phyloP scores from a whole-genome alignment of 192 early-diverging fungal genomes.

The Helicostylum pulchrum region DNA sequence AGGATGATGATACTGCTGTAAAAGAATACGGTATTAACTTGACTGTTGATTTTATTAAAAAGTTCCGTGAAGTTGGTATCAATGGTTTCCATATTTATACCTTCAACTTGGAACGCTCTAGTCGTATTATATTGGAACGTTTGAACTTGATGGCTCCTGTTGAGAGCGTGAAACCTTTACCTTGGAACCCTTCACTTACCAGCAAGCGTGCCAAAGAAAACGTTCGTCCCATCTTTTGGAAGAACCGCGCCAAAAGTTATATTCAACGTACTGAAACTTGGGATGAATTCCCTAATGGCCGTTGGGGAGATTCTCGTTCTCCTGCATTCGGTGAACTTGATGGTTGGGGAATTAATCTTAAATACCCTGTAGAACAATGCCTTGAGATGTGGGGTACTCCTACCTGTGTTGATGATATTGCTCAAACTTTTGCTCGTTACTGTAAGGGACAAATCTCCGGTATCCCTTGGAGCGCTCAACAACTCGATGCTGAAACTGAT shows the following conservation, averaged over 20 bases:
- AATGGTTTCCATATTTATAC: slow-evolving; percentile 92
- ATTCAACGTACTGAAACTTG: slow-evolving; percentile 79
- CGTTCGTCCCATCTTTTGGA: slow-evolving; percentile 99
- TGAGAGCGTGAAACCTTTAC: slow-evolving; percentile 66
- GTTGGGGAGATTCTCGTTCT: slow-evolving; percentile 96
- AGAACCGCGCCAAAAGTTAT: slow-evolving; percentile 91
- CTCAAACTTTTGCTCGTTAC: slow-evolving; percentile 75
- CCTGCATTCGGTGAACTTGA: slow-evolving; percentile 68
- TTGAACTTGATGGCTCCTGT: slow-evolving; percentile 64
- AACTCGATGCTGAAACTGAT: slow-evolving; percentile 75
- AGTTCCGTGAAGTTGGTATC: slow-evolving; percentile 49
- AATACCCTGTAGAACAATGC: slow-evolving; percentile 50
- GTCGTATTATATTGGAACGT: slow-evolving; percentile 77
- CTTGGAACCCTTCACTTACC: slow-evolving; percentile 68
- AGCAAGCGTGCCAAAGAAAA: slow-evolving; percentile 86
- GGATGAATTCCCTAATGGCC: slow-evolving; percentile 98
- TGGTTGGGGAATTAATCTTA: slow-evolving; percentile 71
- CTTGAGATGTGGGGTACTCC: slow-evolving; percentile 77
- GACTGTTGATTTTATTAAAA: slow-evolving; percentile 73
- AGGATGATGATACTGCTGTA: slow-evolving; percentile 93
- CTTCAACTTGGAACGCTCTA: slow-evolving; percentile 85
- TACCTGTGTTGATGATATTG: slow-evolving; percentile 59
- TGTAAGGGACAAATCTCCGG: slow-evolving; percentile 64
- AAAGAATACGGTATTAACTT: slow-evolving; percentile 89
- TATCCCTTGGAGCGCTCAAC: slow-evolving; percentile 88